Conservation (phyloP, 345 rosid genomes). For the Lepidium aucheri region DNA sequence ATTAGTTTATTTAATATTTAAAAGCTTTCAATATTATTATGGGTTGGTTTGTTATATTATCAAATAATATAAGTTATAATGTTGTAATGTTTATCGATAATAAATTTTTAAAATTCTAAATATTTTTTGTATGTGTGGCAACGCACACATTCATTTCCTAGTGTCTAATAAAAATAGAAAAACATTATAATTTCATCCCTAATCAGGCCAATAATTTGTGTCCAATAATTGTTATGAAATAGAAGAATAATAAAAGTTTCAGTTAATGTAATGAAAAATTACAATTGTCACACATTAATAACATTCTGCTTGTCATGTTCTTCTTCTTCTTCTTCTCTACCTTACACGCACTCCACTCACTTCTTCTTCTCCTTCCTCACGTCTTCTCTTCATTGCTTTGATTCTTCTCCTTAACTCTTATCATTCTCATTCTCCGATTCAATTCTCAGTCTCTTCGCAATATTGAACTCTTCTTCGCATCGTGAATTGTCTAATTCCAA, state of each 20-base stretch:
- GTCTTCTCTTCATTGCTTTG: background rate
- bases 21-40: too few species aligned
- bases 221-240: too few species aligned
- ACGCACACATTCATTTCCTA: too few species aligned
- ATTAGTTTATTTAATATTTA: too few species aligned
- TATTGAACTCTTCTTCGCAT: background rate
- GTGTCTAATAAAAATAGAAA: too few species aligned
- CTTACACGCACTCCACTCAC: slow-evolving; percentile 23
- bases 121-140: too few species aligned
- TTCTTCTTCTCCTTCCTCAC: background rate
- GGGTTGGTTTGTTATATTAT: too few species aligned
- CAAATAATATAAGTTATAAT: too few species aligned
- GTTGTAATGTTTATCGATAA: too few species aligned
- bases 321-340: slow-evolving; percentile 15
- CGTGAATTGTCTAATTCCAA: background rate
- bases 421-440: background rate
- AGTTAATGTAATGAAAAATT: background rate
- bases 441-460: background rate
- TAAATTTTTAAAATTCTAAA: too few species aligned
- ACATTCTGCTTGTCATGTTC: slow-evolving; percentile 11
- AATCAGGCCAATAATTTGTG: too few species aligned
- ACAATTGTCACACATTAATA: background rate
- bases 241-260: background rate
- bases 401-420: background rate
- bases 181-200: too few species aligned